Conservation (phyloP, 768 basidiomycete genomes). For the Amanita phalloides region DNA sequence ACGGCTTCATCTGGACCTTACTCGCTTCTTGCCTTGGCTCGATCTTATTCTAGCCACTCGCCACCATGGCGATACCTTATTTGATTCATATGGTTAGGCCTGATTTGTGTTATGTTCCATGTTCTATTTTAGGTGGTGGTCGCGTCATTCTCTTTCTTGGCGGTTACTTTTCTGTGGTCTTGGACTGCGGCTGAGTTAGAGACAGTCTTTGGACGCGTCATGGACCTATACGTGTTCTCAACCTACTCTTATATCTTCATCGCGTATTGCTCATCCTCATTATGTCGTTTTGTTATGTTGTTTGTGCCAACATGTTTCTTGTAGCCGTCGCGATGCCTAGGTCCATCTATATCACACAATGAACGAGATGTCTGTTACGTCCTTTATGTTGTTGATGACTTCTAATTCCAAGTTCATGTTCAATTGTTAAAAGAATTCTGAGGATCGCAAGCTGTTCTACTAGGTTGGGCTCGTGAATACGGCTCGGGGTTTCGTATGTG, state of each 20-base stretch:
- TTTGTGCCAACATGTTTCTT: not conserved
- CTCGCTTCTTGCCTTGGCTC: not conserved
- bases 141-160: not conserved
- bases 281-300: not conserved
- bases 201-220: not conserved
- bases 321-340: too few relatives aligned
- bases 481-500: too few relatives aligned
- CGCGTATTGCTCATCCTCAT: not conserved
- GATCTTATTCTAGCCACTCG: not conserved
- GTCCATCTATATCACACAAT: too few relatives aligned
- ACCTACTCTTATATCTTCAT: not conserved
- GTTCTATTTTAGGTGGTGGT: too few relatives aligned
- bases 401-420: too few relatives aligned
- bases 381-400: too few relatives aligned
- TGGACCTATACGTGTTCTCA: too few relatives aligned
- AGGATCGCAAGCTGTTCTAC: too few relatives aligned
- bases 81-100: not conserved
- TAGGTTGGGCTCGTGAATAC: too few relatives aligned
- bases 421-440: too few relatives aligned
- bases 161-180: not conserved
- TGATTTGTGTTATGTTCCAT: too few relatives aligned
- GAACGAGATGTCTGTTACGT: too few relatives aligned
- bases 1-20: not conserved
- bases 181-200: not conserved
- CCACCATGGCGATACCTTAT: slow-evolving; percentile 1